These are phyloP conservation scores for Colletotrichum sublineola DNA, from an alignment of 2,329 filamentous ascomycete species.

Conservation along the genomic window DNA sequence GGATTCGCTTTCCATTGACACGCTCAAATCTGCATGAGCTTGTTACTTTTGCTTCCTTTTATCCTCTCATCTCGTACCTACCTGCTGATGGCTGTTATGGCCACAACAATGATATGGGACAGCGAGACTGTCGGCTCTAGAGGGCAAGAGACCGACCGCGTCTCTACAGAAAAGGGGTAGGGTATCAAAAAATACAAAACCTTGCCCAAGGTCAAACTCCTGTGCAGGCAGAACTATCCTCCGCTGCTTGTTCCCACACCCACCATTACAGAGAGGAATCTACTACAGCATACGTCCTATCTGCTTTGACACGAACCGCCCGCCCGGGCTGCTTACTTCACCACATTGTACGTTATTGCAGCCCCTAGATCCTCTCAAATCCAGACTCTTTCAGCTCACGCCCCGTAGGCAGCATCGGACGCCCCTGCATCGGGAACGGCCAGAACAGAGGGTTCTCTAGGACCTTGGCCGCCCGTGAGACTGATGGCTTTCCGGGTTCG, in stretches of 20 bases:
- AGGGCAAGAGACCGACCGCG: slow-evolving; percentile 4
- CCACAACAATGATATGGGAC: slow-evolving; percentile 4
- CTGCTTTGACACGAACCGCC: not conserved
- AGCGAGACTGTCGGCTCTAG: not conserved
- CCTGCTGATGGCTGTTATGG: not conserved
- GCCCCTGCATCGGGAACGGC: slow-evolving; percentile 72
- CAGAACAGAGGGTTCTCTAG: slow-evolving; percentile 70
- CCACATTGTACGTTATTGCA: not conserved
- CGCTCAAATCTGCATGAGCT: slow-evolving; percentile 2
- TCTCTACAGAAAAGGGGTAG: slow-evolving; percentile 26
- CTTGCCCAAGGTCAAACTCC: slow-evolving; percentile 36
- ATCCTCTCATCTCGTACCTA: not conserved
- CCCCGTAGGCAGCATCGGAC: slow-evolving; percentile 65
- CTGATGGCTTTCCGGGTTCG: slow-evolving; percentile 22
- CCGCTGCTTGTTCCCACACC: slow-evolving; percentile 9
- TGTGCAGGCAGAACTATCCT: slow-evolving; percentile 14
- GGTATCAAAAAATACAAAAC: slow-evolving; percentile 41
- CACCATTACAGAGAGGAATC: slow-evolving; percentile 1
- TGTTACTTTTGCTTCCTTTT: slow-evolving; percentile 14
- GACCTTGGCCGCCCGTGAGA: slow-evolving; percentile 51
- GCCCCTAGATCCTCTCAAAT: slow-evolving; percentile 57
- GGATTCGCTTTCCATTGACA: slow-evolving; percentile 6
- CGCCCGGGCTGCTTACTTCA: not conserved
- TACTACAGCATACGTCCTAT: not conserved
- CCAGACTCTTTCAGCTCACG: slow-evolving; percentile 64